These are phyloP conservation scores for Heterobasidion annosum DNA, from an alignment of 1,284 basidiomycete genomes.

Conservation along the genomic window DNA sequence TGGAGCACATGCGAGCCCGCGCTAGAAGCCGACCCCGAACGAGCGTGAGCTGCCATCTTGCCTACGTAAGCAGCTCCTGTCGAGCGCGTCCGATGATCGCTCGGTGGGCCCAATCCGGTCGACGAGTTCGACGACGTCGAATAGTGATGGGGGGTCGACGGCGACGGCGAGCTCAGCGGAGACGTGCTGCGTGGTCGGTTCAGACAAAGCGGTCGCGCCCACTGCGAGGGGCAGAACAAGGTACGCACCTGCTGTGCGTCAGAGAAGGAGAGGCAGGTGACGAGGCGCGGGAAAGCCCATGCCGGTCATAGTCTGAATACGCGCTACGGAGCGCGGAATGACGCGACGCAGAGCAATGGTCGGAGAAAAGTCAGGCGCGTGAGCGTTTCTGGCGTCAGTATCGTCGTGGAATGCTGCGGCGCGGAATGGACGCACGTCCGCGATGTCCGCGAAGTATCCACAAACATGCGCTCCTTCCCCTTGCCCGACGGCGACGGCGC, in stretches of 20 bases:
- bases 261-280: not conserved
- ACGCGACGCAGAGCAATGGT: not conserved
- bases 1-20: not conserved
- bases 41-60: not conserved
- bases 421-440: not conserved
- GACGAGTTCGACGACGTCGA: not conserved
- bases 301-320: not conserved
- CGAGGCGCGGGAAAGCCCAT: not conserved
- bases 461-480: not conserved
- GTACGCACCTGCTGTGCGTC: not conserved
- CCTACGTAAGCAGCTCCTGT: not conserved
- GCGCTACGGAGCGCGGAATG: not conserved
- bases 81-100: not conserved
- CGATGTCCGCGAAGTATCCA: not conserved
- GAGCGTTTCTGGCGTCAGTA: too few relatives aligned
- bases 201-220: not conserved
- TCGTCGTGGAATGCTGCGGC: not conserved
- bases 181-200: not conserved
- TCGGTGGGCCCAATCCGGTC: not conserved
- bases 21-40: not conserved
- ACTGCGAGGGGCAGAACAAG: not conserved
- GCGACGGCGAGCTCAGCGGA: not conserved
- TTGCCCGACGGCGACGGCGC: not conserved
- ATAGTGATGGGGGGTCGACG: not conserved
- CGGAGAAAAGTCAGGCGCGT: too few relatives aligned